phyloP scores from a whole-genome alignment of 352 stramenopile species.

The Phytopythium ostracodes region DNA sequence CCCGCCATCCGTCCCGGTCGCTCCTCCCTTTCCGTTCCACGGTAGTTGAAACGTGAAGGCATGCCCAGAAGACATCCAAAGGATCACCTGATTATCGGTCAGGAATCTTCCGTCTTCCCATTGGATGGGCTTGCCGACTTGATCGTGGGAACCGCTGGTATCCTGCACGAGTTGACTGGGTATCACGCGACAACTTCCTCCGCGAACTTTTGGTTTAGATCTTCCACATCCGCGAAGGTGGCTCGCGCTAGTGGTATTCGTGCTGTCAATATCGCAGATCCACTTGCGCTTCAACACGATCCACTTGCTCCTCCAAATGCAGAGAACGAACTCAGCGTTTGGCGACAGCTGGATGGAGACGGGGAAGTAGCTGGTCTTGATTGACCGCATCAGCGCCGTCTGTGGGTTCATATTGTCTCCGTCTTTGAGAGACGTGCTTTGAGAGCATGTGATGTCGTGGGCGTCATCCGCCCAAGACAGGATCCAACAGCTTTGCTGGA shows the following conservation, averaged over 20 bases:
- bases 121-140: constrained; percentile 15
- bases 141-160: constrained; percentile 8
- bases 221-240: constrained; percentile 21
- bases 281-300: constrained; percentile 75
- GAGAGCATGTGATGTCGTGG: constrained; percentile 80
- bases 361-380: constrained; percentile 77
- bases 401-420: constrained; percentile 83
- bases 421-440: constrained; percentile 75
- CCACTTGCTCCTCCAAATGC: constrained; percentile 78
- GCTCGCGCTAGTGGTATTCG: constrained; percentile 13
- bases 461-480: constrained; percentile 82
- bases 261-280: constrained; percentile 46
- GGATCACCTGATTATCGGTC: constrained; percentile 47
- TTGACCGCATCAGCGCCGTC: constrained; percentile 74
- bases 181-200: constrained; percentile 48
- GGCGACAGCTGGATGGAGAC: constrained; percentile 49
- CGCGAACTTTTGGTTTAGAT: constrained; percentile 22
- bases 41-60: constrained; percentile 50
- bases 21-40: constrained; percentile 13
- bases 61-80: constrained; percentile 70
- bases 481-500: constrained; percentile 79
- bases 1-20: constrained; percentile 20
- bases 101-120: constrained; percentile 72
- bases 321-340: constrained; percentile 59
- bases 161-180: constrained; percentile 28